Conservation (phyloP, 2,329 filamentous ascomycete genomes). For the Trichoderma sp. region DNA sequence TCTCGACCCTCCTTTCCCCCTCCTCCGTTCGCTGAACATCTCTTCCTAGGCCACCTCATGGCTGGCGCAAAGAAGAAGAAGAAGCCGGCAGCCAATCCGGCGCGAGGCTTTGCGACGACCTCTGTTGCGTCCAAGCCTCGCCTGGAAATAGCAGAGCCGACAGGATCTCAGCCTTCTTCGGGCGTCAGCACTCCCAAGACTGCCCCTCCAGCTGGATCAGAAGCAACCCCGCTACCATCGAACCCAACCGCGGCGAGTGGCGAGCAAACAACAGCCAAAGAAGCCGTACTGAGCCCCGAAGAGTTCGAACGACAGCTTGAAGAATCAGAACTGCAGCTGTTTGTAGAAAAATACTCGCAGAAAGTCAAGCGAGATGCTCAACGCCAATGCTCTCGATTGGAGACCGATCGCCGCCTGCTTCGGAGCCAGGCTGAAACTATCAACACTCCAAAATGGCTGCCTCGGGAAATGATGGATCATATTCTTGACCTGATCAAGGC, state of each 20-base stretch:
- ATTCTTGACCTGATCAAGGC: slow-evolving; percentile 72
- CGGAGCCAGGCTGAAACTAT: slow-evolving; percentile 75
- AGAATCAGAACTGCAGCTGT: slow-evolving; percentile 81
- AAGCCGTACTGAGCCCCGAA: slow-evolving; percentile 70
- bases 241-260: not conserved
- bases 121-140: slow-evolving; percentile 84
- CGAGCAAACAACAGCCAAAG: slow-evolving; percentile 21
- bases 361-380: slow-evolving; percentile 79
- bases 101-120: slow-evolving; percentile 89
- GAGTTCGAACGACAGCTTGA: slow-evolving; percentile 89
- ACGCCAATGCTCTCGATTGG: slow-evolving; percentile 74
- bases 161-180: slow-evolving; percentile 32
- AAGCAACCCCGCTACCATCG: slow-evolving; percentile 28
- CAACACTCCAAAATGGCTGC: slow-evolving; percentile 76
- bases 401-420: slow-evolving; percentile 82
- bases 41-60: slow-evolving; percentile 49
- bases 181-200: slow-evolving; percentile 29
- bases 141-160: slow-evolving; percentile 54
- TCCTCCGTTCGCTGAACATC: not conserved
- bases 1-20: too few relatives aligned
- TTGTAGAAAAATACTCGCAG: slow-evolving; percentile 80
- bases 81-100: slow-evolving; percentile 84
- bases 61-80: slow-evolving; percentile 81
- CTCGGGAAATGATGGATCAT: slow-evolving; percentile 74
- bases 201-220: slow-evolving; percentile 34